Conservation (phyloP, 129 eudicot genomes). For the Pulicaria dysenterica region DNA sequence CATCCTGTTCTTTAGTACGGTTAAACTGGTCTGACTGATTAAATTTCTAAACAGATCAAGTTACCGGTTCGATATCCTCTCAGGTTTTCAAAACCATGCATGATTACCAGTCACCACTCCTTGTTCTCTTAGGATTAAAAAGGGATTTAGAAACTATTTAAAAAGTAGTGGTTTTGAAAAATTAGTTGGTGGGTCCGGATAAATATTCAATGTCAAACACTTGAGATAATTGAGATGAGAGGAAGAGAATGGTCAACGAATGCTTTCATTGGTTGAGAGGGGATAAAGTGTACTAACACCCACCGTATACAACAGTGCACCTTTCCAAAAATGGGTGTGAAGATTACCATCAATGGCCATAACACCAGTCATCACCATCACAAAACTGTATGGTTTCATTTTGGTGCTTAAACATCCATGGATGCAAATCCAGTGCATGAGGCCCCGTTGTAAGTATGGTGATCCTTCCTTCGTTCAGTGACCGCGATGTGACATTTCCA, state of each 20-base stretch:
- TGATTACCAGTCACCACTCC: too few relatives aligned
- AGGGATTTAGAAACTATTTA: too few relatives aligned
- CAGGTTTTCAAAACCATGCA: too few relatives aligned
- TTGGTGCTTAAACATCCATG: conserved; percentile 26
- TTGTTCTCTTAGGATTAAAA: too few relatives aligned
- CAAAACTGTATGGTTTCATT: conserved; percentile 32
- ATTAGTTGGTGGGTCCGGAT: conserved; percentile 22
- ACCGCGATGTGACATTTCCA: conserved; percentile 39
- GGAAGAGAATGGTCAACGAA: conserved; percentile 27
- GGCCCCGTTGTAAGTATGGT: conserved; percentile 34
- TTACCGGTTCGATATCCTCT: too few relatives aligned
- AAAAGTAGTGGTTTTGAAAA: conserved; percentile 7
- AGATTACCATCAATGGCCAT: conserved; percentile 26
- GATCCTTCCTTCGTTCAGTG: conserved; percentile 28
- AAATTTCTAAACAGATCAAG: too few relatives aligned
- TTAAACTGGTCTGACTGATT: too few relatives aligned
- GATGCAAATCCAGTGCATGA: conserved; percentile 44
- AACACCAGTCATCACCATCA: conserved; percentile 30
- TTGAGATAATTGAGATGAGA: too few relatives aligned
- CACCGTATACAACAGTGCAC: conserved; percentile 25
- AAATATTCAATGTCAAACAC: conserved; percentile 30
- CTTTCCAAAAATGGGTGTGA: conserved; percentile 20
- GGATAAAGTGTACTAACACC: conserved; percentile 31
- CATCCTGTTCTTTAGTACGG: too few relatives aligned
- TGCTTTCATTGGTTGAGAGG: conserved; percentile 11